Evolutionary conservation across 2,329 filamentous ascomycete genomes (phyloP), one percentile per base, ranked within the genome.

Genomic region (Myriosclerotinia scirpicola): DNA sequence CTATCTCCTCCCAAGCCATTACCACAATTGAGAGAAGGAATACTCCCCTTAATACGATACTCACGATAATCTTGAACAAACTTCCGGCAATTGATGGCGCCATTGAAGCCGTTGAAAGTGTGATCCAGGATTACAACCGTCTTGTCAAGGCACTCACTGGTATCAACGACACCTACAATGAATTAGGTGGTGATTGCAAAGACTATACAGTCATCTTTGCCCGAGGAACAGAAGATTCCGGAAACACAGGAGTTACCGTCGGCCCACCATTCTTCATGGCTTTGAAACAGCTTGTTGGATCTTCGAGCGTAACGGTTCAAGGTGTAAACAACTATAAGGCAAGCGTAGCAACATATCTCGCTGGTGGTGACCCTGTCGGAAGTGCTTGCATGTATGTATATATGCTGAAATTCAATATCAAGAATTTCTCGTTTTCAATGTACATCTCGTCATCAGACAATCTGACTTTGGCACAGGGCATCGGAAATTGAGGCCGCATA

Each of bases 191-290:
- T 20, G 26, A 67, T 34, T 76, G 74, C 50, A 74, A 60, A n/a
- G 36, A 66, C 12, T 75, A 76, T 52, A 79, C 81, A 36, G 80
- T 83, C 60, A 80, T 83, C 56, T 83, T 80, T 69, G 81, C 81
- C 12, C 79, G 81, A 55, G 82, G 80, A 34, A 82, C 81, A 15
- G 80, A 78, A 17, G 82, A 84, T 69, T 70, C 75, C 8, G 82
- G 82, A n/a, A 82, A 83, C 73, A 79, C 83, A 72, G 78, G 77
- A 1, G 73, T 74, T 17, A 65, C 76, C 7, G 74, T 74, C 7
- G 76, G 76, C 7, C 75, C 76, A 11, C 73, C 74, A 20, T 73
- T 76, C 60, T 76, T 76, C 66, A 68, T 73, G 30, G 70, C 73
- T 2, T 66, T 76, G 40, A 72, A 72, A 53, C 44, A 44, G 0